Percentiles rank a stretch among this genome's conserved stretches.
Conservation (phyloP, 2,329 filamentous ascomycete genomes). For the Penicillium corylophilum region DNA sequence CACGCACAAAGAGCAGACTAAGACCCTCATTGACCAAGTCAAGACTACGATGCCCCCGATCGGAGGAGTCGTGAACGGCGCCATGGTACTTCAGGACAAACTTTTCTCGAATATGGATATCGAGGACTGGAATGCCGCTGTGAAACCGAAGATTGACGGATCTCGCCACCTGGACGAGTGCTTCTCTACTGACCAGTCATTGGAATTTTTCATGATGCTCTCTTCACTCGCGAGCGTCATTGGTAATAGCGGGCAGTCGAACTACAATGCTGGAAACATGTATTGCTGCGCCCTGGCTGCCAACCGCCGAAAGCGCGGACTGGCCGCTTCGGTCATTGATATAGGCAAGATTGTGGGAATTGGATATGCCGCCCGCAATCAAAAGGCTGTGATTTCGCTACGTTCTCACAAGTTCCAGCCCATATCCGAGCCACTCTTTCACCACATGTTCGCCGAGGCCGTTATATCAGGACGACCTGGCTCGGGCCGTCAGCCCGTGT, state of each 20-base stretch:
- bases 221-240: slow-evolving; percentile 30
- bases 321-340: slow-evolving; percentile 41
- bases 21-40: too few species aligned
- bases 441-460: neutral
- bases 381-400: too few species aligned
- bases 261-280: slow-evolving; percentile 48
- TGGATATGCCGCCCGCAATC: slow-evolving; percentile 40
- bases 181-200: slow-evolving; percentile 16
- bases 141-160: slow-evolving; percentile 43
- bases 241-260: slow-evolving; percentile 40
- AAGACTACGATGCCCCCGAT: too few species aligned
- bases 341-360: slow-evolving; percentile 43
- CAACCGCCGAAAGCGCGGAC: slow-evolving; percentile 38
- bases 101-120: slow-evolving; percentile 33
- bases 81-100: slow-evolving; percentile 38
- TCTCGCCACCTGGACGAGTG: slow-evolving; percentile 19
- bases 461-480: neutral
- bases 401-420: neutral
- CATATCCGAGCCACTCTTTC: neutral
- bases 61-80: slow-evolving; percentile 38
- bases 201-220: slow-evolving; percentile 43
- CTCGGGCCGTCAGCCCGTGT: neutral
- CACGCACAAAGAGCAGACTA: too few species aligned
- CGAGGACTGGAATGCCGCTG: slow-evolving; percentile 28
- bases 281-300: slow-evolving; percentile 44